These are phyloP conservation scores for Aureobasidium sp. DNA, from an alignment of 2,329 filamentous ascomycete species.

Conservation along the genomic window DNA sequence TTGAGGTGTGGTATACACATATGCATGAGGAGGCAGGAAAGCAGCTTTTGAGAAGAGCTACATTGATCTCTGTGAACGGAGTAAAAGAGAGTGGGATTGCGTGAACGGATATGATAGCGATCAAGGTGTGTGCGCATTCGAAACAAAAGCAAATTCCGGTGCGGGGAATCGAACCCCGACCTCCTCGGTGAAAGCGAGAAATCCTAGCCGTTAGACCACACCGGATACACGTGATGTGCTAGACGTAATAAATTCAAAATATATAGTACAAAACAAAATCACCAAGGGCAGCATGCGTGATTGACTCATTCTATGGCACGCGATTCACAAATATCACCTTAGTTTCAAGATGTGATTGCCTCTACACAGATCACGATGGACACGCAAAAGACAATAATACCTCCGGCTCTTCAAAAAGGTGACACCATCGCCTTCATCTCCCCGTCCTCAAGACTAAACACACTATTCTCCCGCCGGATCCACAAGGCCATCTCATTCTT, in stretches of 20 bases:
- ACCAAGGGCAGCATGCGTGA: too few relatives aligned
- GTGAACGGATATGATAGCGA: too few relatives aligned
- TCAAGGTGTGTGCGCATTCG: not conserved
- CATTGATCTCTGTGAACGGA: too few relatives aligned
- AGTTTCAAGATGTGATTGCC: not conserved
- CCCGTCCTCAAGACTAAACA: constrained; percentile 26
- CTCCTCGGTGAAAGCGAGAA: constrained; percentile 22
- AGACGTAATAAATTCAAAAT: not conserved
- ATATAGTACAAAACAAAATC: not conserved
- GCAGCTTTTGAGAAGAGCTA: too few relatives aligned
- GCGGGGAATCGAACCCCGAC: constrained; percentile 23
- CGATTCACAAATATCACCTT: not conserved
- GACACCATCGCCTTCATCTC: constrained; percentile 29
- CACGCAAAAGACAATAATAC: not conserved
- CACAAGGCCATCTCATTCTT: constrained; percentile 19
- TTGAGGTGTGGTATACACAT: too few relatives aligned
- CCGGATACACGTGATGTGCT: constrained; percentile 5
- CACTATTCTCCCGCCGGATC: constrained; percentile 20
- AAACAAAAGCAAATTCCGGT: constrained; percentile 16
- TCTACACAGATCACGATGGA: not conserved
- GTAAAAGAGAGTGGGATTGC: too few relatives aligned
- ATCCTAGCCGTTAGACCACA: constrained; percentile 21
- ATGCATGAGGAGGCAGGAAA: too few relatives aligned
- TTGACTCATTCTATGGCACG: not conserved
- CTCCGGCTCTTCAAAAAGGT: constrained; percentile 14